Percentiles rank a stretch among this genome's conserved stretches.
Evolutionary conservation across 768 basidiomycete species (phyloP).

Genomic region (Pulveroboletus sp.): DNA sequence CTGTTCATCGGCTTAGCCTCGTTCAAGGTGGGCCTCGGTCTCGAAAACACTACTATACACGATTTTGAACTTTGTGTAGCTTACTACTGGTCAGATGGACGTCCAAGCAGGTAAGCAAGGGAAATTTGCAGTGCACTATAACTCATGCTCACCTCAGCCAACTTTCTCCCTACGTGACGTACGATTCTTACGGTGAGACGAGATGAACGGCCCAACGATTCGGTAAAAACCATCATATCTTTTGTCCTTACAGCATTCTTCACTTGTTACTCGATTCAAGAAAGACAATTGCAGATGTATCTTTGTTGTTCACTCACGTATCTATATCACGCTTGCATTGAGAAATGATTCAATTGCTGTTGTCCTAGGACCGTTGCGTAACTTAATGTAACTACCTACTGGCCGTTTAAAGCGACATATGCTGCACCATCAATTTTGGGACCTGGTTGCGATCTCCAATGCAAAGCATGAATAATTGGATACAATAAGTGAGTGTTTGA

Average conservation of each 20-base stretch:
- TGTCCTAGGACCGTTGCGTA: slow-evolving; percentile 17
- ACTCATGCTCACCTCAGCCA: slow-evolving; percentile 35
- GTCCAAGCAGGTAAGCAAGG: slow-evolving; percentile 60
- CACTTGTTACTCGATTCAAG: slow-evolving; percentile 13
- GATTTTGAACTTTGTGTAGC: slow-evolving; percentile 23
- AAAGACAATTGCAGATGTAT: slow-evolving; percentile 22
- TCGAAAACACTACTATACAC: not conserved
- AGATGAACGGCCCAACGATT: not conserved
- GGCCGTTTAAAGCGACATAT: not conserved
- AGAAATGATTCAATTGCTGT: slow-evolving; percentile 16
- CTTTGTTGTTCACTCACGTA: slow-evolving; percentile 24
- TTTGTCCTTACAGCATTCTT: slow-evolving; percentile 9
- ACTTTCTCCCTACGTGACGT: slow-evolving; percentile 56
- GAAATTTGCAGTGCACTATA: not conserved
- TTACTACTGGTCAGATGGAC: slow-evolving; percentile 41
- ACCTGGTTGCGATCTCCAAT: slow-evolving; percentile 11
- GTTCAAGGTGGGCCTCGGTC: slow-evolving; percentile 60
- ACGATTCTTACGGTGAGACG: slow-evolving; percentile 1
- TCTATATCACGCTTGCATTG: slow-evolving; percentile 29
- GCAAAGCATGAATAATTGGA: slow-evolving; percentile 8
- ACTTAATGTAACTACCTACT: slow-evolving; percentile 30
- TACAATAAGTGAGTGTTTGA: slow-evolving; percentile 27
- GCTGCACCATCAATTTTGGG: slow-evolving; percentile 3
- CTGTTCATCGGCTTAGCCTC: slow-evolving; percentile 74
- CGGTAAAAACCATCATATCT: slow-evolving; percentile 6